A percentile compares a stretch with the other conserved stretches of the same genome.
phyloP scores from a whole-genome alignment of 176 grass and related monocot genomes.

The Lolium multiflorum region DNA sequence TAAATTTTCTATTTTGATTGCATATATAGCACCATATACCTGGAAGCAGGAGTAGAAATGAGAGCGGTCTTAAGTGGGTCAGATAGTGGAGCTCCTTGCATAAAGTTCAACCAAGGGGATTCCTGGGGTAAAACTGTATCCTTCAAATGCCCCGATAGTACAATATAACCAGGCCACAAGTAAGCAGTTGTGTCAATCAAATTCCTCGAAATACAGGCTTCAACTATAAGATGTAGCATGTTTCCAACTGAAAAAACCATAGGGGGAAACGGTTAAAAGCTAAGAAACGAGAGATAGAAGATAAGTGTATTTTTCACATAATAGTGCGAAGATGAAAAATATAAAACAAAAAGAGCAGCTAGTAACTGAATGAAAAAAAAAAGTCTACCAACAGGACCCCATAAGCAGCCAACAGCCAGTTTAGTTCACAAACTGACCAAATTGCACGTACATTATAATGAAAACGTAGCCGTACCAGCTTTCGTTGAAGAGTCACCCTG shows the following conservation, averaged over 20 bases:
- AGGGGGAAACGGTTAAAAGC: conserved; percentile 7
- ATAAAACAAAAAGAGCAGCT: conserved; percentile 21
- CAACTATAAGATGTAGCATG: conserved; percentile 97
- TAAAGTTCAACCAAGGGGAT: conserved; percentile 90
- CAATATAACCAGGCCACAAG: conserved; percentile 87
- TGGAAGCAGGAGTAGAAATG: conserved; percentile 81
- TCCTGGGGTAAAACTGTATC: conserved; percentile 75
- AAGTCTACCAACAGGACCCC: background rate
- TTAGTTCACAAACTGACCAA: conserved; percentile 16
- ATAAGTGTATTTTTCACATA: conserved; percentile 17
- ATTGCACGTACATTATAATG: background rate
- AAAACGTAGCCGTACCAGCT: conserved; percentile 55
- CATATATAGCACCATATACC: conserved; percentile 54
- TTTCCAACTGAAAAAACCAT: conserved; percentile 73
- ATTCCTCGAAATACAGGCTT: conserved; percentile 95
- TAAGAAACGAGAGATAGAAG: conserved; percentile 9
- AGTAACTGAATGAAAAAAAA: conserved; percentile 13
- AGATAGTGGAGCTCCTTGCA: conserved; percentile 82
- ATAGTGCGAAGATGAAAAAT: background rate
- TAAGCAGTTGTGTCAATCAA: conserved; percentile 93
- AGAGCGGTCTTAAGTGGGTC: conserved; percentile 77
- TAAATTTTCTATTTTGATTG: conserved; percentile 13
- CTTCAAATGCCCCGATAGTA: conserved; percentile 60
- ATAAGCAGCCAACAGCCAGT: background rate
- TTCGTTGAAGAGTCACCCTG: conserved; percentile 57